Conservation (phyloP, 1,284 basidiomycete genomes). For the Inonotus obliquus region DNA sequence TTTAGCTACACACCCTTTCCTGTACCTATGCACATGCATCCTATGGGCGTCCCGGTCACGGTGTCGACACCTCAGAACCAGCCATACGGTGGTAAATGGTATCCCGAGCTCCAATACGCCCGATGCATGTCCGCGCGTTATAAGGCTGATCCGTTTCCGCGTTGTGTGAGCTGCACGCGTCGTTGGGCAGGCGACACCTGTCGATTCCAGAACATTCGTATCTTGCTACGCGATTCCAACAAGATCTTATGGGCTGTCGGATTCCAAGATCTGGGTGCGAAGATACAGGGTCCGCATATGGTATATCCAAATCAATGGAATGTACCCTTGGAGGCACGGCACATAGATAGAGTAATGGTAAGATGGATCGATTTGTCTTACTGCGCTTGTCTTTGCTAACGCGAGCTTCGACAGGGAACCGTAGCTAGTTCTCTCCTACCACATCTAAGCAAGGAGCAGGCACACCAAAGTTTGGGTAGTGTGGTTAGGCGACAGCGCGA, state of each 20-base stretch:
- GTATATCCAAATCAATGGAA: conserved; percentile 69
- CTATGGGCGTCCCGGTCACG: conserved; percentile 6
- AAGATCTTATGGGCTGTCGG: conserved; percentile 57
- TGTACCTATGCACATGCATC: conserved; percentile 7
- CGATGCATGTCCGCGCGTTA: conserved; percentile 79
- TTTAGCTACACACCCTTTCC: conserved; percentile 2
- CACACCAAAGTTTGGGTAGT: conserved; percentile 56
- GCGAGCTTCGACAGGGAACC: conserved; percentile 40
- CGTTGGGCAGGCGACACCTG: conserved; percentile 81
- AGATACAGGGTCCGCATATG: conserved; percentile 53
- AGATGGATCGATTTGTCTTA: conserved; percentile 11
- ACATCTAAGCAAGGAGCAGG: conserved; percentile 61
- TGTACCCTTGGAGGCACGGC: conserved; percentile 40
- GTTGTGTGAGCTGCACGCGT: conserved; percentile 74
- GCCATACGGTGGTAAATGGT: conserved; percentile 4
- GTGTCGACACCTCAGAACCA: conserved; percentile 1
- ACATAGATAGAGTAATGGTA: conserved; percentile 60
- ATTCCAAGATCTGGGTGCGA: conserved; percentile 51
- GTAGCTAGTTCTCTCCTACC: conserved; percentile 70
- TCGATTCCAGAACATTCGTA: conserved; percentile 73
- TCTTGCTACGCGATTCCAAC: conserved; percentile 58
- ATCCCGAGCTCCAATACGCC: conserved; percentile 58
- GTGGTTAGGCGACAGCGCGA: conserved; percentile 72
- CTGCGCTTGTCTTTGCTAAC: not conserved
- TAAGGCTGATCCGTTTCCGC: conserved; percentile 61